Evolutionary conservation across 495 filamentous ascomycete genomes (phyloP), one percentile per base, ranked within the genome.

Genomic region (Trichodelitschia bisporula): DNA sequence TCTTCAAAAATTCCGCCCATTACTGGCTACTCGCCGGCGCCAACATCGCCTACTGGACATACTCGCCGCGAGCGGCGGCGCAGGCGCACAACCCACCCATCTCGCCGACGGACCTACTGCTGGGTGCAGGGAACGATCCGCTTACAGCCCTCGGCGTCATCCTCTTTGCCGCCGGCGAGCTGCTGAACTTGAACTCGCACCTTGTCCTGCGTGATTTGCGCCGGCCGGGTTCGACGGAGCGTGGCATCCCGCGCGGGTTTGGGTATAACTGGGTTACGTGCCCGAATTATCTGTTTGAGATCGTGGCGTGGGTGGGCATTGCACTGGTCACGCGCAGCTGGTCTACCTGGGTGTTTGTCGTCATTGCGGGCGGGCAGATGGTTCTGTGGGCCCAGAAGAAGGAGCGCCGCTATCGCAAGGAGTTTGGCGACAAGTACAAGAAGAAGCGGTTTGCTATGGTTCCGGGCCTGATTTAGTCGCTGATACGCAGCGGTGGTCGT

Each of bases 211-310:
- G 73, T 15, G 55, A 59, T 27, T 63, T 97, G 18, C 72, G 86
- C 3, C 66, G 66, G 21, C 60, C 61, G n/a, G 82, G 82, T 29
- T 9, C 8, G 4, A 91, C 69, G 4, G 76, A 89, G 39, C 57
- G 80, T 12, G 80, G 77, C 36, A 90, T 97, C 45, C 86, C 86
- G 0, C 54, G 56, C 23, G 84, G 84, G 13, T 66, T 79, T 33
- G 79, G 80, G n/a, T 93, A 92, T 54, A 57, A 53, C 43, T 42
- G 65, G 23, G 86, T 95, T 24, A 97, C 86, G 9, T 89, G 80
- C 61, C 86, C 86, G 15, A 97, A 97, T 58, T 97, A 97, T 54
- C 64, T 83, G 54, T 97, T 91, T 44, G 86, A 97, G 59, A 61
- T 72, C 9, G 39, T 86, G 21, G 64, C 78, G 1, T 97, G 86